Conservation (phyloP, 2,329 filamentous ascomycete genomes). For the Diaporthe helianthi region DNA sequence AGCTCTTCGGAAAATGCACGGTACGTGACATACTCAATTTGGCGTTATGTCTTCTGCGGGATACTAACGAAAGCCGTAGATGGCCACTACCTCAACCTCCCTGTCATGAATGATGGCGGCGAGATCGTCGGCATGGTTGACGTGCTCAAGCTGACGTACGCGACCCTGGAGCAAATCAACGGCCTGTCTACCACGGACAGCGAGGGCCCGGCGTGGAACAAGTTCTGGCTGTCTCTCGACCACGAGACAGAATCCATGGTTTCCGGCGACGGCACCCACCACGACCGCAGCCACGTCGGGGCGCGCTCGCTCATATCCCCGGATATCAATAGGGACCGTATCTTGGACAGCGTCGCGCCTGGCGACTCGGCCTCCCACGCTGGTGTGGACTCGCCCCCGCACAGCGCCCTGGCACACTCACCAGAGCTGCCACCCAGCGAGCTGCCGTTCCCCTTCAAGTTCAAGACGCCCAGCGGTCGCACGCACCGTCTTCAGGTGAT, state of each 20-base stretch:
- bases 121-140: conserved; percentile 99
- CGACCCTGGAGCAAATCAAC: conserved; percentile 96
- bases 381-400: conserved; percentile 78
- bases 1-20: conserved; percentile 98
- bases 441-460: conserved; percentile 94
- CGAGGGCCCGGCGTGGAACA: conserved; percentile 98
- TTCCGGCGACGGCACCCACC: conserved; percentile 85
- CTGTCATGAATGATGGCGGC: conserved; percentile 95
- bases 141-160: conserved; percentile 97
- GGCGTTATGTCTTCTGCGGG: background rate
- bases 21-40: conserved; percentile 58
- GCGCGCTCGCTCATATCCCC: conserved; percentile 83
- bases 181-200: conserved; percentile 88
- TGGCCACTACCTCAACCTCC: conserved; percentile 96
- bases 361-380: conserved; percentile 95
- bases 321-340: conserved; percentile 74
- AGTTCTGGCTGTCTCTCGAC: conserved; percentile 97
- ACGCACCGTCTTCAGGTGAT: conserved; percentile 90
- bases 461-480: conserved; percentile 94
- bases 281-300: conserved; percentile 67
- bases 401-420: conserved; percentile 62
- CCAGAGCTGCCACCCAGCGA: conserved; percentile 69
- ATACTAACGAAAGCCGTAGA: conserved; percentile 61
- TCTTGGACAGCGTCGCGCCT: conserved; percentile 84
- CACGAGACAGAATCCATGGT: conserved; percentile 96